Evolutionary conservation across 1,139 yeast species (phyloP).

Genomic region (Meyerozyma carpophila): DNA sequence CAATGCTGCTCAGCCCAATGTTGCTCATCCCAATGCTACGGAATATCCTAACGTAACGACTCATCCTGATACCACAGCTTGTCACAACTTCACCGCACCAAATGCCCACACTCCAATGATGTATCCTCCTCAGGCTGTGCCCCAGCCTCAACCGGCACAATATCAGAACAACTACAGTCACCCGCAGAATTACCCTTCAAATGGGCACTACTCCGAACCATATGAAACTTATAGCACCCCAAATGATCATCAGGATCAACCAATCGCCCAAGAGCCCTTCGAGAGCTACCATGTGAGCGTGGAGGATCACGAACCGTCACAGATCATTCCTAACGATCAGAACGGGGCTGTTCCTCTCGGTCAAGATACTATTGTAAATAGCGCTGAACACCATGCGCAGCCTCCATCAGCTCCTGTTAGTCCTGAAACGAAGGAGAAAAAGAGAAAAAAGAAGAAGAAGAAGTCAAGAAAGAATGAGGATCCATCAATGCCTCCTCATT

Average conservation of each 20-base stretch:
- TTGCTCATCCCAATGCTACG: no score
- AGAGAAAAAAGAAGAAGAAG: slow-evolving; percentile 15
- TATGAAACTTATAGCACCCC: slow-evolving; percentile 1
- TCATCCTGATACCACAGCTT: no score
- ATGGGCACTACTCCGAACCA: not conserved
- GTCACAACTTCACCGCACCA: no score
- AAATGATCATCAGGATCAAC: slow-evolving; percentile 1
- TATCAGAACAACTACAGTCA: not conserved
- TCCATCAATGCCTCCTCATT: slow-evolving; percentile 2
- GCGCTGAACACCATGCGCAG: not conserved
- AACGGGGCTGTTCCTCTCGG: not conserved
- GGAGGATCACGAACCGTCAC: not conserved
- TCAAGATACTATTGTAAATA: not conserved
- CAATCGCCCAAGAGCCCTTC: slow-evolving; percentile 20
- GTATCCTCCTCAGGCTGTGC: no score
- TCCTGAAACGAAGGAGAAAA: slow-evolving; percentile 13
- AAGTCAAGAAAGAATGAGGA: slow-evolving; percentile 1
- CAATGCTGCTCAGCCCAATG: no score
- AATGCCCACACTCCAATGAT: no score
- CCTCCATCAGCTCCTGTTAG: not conserved
- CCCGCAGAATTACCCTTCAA: not conserved
- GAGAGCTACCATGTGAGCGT: slow-evolving; percentile 18
- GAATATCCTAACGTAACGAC: no score
- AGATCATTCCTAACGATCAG: not conserved
- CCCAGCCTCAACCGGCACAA: not conserved